Conservation (phyloP, 345 rosid genomes). For the Rubroshorea leprosula region DNA sequence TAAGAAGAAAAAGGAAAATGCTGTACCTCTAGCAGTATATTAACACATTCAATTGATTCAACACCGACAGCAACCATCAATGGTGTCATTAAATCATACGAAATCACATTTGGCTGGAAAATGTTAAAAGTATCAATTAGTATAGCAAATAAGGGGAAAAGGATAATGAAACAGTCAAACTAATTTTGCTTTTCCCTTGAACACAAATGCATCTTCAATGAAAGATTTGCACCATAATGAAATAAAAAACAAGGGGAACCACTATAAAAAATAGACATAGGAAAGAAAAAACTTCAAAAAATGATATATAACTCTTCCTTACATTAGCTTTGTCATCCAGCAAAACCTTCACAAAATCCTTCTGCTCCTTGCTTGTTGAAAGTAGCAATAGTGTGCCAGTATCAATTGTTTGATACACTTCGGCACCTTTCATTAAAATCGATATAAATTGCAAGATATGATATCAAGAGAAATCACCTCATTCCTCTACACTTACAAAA, state of each 20-base stretch:
- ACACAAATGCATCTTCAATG: neutral
- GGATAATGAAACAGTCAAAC: too few relatives aligned
- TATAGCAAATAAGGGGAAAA: neutral
- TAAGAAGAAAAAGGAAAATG: too few relatives aligned
- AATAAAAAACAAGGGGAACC: neutral
- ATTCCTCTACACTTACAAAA: too few relatives aligned
- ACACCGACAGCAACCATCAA: neutral
- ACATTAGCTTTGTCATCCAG: slow-evolving; percentile 21
- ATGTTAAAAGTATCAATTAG: neutral
- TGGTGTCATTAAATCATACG: neutral
- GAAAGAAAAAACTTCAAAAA: neutral
- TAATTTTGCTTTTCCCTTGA: too few relatives aligned
- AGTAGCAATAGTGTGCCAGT: slow-evolving; percentile 15
- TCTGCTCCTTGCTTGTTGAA: slow-evolving; percentile 7
- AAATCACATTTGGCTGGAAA: slow-evolving; percentile 16
- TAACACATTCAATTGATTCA: neutral
- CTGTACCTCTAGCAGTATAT: neutral
- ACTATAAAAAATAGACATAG: neutral
- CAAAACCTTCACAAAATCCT: slow-evolving; percentile 18
- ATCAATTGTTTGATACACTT: slow-evolving; percentile 10
- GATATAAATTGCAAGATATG: slow-evolving; percentile 6
- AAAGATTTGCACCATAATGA: too few relatives aligned
- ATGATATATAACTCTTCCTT: neutral
- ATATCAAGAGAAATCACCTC: too few relatives aligned
- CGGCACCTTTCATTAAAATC: slow-evolving; percentile 19